Base-by-base conservation (phyloP, 2,329 filamentous ascomycete genomes). In the Zymoseptoria brevis region DNA sequence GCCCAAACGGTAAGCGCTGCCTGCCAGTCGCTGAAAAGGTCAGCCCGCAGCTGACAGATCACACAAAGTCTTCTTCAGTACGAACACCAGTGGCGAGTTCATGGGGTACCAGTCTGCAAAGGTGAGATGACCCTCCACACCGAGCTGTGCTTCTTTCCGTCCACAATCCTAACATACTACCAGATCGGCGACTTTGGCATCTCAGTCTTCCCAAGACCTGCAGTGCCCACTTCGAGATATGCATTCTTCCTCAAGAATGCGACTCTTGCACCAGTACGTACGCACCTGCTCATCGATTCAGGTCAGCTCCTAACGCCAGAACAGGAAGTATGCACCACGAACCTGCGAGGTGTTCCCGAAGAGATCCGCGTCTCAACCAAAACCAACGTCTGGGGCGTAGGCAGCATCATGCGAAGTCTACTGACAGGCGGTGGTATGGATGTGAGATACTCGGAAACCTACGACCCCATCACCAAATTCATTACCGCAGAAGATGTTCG, bases 331-430 rank as follows among this genome's bases (percentile, higher is more conserved):
- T 45, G 35, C 35, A 45, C 35, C 35, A 45, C 35, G 13, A 45
- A 45, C 13, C 35, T 45, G 7, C 35, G 35, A n/a, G 35, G 16
- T 5, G 35, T n/a, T 11, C 3, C 21, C 5, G 45, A 13, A 19
- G 22, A 41, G 21, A 16, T 3, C 50, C 19, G 50, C 13, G 19
- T 48, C 35, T 59, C 50, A 50, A 54, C 57, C 35, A 62, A 60
- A 29, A 62, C 62, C 7, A 59, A 64, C 30, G 62, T 64, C 19
- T 64, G 45, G 49, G 58, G 58, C 50, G 62, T 62, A 7, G 62
- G 60, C 22, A 59, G 60, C 19, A 53, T 58, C 2, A 57, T 64
- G 58, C 57, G 57, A 52, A 50, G 29, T 29, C 54, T 64, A 21
- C 53, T 60, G 50, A 8, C n/a, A 13, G 51, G 51, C 9, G 19